Conservation (phyloP, 106 monocot species). For the Dendrobium nobile region DNA sequence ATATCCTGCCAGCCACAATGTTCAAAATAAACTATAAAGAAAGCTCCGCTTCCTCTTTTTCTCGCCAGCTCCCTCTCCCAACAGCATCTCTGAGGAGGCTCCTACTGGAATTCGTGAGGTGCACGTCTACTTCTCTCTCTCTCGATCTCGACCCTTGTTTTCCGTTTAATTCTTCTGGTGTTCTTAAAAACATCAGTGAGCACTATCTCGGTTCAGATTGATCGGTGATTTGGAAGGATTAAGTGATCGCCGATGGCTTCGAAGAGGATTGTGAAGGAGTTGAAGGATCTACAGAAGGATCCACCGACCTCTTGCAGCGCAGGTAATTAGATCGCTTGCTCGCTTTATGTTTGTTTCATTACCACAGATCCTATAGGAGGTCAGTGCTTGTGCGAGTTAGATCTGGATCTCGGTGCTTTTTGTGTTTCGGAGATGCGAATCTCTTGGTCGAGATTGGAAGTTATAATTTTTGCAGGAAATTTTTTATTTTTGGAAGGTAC, state of each 20-base stretch:
- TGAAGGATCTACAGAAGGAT: slow-evolving; percentile 36
- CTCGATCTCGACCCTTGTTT: too few relatives aligned
- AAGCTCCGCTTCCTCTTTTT: background rate
- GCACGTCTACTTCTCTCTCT: background rate
- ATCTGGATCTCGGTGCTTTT: background rate
- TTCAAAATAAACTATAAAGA: too few relatives aligned
- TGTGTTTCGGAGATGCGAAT: background rate
- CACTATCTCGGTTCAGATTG: background rate
- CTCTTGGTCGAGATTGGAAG: background rate
- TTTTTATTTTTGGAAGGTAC: background rate
- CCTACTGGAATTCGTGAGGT: background rate
- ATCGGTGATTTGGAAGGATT: background rate
- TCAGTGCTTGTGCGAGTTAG: background rate
- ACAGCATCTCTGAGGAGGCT: background rate
- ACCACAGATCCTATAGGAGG: background rate
- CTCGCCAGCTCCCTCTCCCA: background rate
- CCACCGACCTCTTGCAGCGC: slow-evolving; percentile 34
- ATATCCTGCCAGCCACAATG: too few relatives aligned
- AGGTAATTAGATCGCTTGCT: slow-evolving; percentile 7
- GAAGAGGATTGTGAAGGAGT: slow-evolving; percentile 30
- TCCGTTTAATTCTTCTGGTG: background rate
- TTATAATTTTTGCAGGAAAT: background rate
- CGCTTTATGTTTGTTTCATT: background rate
- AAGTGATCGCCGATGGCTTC: slow-evolving; percentile 17
- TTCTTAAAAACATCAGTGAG: background rate